These are phyloP conservation scores for Beta lomatogona DNA, from an alignment of 179 eudicot species.

Conservation along the genomic window DNA sequence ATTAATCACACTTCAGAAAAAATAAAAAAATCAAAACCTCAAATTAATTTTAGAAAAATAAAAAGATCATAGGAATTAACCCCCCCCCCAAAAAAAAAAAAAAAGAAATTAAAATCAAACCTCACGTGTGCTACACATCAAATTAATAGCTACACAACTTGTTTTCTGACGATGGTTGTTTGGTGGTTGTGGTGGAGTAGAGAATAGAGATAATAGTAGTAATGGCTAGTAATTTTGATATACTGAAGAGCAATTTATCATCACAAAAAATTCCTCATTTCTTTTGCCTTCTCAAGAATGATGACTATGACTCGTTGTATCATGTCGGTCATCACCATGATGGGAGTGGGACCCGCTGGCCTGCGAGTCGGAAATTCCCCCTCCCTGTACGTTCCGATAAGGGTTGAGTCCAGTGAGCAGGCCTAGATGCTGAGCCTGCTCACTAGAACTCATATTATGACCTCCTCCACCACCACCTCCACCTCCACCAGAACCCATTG, in stretches of 20 bases:
- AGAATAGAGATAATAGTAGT: background rate
- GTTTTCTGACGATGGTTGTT: background rate
- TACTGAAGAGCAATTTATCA: background rate
- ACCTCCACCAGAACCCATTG: constrained; percentile 8
- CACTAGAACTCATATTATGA: constrained; percentile 30
- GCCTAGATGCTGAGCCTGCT: constrained; percentile 47
- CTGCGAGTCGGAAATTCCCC: constrained; percentile 57
- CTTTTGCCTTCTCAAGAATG: constrained; percentile 7
- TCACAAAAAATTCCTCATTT: background rate
- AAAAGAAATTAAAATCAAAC: constrained; percentile 26
- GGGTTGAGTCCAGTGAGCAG: constrained; percentile 57
- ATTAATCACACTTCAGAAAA: constrained; percentile 38
- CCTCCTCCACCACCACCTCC: constrained; percentile 32
- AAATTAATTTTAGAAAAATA: constrained; percentile 14
- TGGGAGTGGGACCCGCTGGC: constrained; percentile 40
- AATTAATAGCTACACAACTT: constrained; percentile 37
- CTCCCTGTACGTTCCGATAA: constrained; percentile 30
- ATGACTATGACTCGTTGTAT: constrained; percentile 40
- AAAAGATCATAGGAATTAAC: background rate
- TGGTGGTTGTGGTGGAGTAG: background rate
- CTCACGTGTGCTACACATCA: constrained; percentile 39
- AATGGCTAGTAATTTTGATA: background rate
- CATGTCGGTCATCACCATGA: constrained; percentile 46
- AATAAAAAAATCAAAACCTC: constrained; percentile 25
- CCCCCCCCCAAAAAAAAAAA: too few relatives aligned